Evolutionary conservation across 2,329 filamentous ascomycete species (phyloP).

Genomic region (Zymoseptoria brevis): DNA sequence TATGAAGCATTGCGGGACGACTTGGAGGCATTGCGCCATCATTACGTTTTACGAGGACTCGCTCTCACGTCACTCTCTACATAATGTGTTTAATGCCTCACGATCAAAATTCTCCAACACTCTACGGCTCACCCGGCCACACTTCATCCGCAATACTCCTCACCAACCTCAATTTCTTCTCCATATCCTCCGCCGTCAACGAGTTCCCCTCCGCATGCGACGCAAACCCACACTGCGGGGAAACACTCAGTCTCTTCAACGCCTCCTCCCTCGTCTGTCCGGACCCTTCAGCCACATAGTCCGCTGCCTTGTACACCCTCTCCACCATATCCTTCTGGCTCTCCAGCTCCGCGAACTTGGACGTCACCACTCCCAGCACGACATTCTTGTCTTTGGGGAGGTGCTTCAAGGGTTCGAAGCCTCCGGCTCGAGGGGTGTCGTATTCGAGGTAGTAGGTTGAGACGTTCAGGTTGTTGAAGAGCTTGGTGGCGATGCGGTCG

Average conservation of each 20-base stretch:
- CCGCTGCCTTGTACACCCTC: slow-evolving; percentile 46
- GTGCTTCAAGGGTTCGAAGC: slow-evolving; percentile 39
- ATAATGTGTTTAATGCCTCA: background rate
- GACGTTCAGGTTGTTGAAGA: slow-evolving; percentile 30
- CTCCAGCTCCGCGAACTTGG: slow-evolving; percentile 40
- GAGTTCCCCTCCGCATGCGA: slow-evolving; percentile 67
- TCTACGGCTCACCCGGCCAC: slow-evolving; percentile 52
- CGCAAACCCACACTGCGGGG: slow-evolving; percentile 53
- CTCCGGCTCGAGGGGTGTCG: slow-evolving; percentile 42
- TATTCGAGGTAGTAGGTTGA: slow-evolving; percentile 34
- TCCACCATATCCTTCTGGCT: slow-evolving; percentile 41
- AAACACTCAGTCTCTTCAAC: slow-evolving; percentile 58
- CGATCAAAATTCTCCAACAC: background rate
- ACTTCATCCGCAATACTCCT: slow-evolving; percentile 64
- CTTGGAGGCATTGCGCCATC: no score
- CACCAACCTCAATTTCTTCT: slow-evolving; percentile 63
- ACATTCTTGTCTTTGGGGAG: slow-evolving; percentile 42
- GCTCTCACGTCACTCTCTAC: background rate
- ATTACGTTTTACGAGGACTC: no score
- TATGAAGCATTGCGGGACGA: no score
- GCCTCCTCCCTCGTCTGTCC: slow-evolving; percentile 55
- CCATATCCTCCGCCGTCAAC: slow-evolving; percentile 52
- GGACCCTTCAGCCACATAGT: slow-evolving; percentile 61
- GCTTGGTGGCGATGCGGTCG: slow-evolving; percentile 36
- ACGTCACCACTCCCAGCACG: slow-evolving; percentile 40